A percentile compares a stretch with the other conserved stretches of the same genome.
Evolutionary conservation across 1,139 yeast species (phyloP).

Genomic region (Hyphopichia wangnamkhiaoensis): DNA sequence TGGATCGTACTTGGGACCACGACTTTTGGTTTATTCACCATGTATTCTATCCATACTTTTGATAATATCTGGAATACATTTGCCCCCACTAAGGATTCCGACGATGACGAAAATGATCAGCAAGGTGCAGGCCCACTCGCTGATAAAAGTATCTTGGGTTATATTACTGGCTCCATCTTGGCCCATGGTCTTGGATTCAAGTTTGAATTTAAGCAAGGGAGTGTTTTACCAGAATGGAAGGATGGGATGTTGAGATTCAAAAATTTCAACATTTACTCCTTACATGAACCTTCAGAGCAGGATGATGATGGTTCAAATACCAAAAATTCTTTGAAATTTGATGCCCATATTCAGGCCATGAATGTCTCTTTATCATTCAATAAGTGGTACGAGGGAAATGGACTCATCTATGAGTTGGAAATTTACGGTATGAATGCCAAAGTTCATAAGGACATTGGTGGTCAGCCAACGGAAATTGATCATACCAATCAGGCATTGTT

Average conservation of each 20-base stretch:
- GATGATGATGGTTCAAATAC: slow-evolving; percentile 10
- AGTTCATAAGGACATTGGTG: slow-evolving; percentile 23
- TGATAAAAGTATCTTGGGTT: slow-evolving; percentile 34
- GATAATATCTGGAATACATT: slow-evolving; percentile 32
- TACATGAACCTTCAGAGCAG: slow-evolving; percentile 14
- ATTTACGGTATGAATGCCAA: slow-evolving; percentile 63
- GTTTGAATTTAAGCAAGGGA: slow-evolving; percentile 37
- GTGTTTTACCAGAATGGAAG: slow-evolving; percentile 47
- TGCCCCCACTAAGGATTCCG: slow-evolving; percentile 4
- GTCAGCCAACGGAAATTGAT: not conserved
- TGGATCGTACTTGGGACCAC: slow-evolving; percentile 70
- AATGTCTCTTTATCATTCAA: slow-evolving; percentile 61
- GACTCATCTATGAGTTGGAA: slow-evolving; percentile 63
- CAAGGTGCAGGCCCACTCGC: slow-evolving; percentile 6
- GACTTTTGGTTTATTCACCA: slow-evolving; percentile 55
- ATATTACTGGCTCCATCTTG: slow-evolving; percentile 36
- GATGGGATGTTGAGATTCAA: slow-evolving; percentile 65
- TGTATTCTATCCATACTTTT: slow-evolving; percentile 48
- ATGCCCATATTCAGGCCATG: slow-evolving; percentile 52
- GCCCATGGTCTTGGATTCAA: slow-evolving; percentile 42
- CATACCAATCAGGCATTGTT: too few species aligned
- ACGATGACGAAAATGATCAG: slow-evolving; percentile 13
- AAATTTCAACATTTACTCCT: slow-evolving; percentile 43
- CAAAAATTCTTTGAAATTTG: slow-evolving; percentile 22
- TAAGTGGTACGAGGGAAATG: slow-evolving; percentile 72